phyloP scores from a whole-genome alignment of 345 rosid species.

The Murraya paniculata region DNA sequence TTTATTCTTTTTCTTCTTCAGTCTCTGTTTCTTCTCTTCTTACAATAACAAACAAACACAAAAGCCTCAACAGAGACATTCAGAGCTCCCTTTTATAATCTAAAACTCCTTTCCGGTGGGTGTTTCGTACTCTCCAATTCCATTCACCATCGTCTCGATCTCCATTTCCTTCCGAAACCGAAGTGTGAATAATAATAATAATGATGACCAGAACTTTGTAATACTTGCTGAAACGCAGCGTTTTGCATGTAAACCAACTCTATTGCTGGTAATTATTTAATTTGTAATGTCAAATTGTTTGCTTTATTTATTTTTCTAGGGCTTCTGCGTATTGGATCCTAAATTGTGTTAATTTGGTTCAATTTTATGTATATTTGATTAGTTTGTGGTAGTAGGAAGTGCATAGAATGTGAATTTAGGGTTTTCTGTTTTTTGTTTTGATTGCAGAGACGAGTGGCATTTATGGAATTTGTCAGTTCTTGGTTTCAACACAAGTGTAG shows the following conservation, averaged over 20 bases:
- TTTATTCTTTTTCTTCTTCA: not conserved
- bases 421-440: conserved; percentile 40
- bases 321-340: conserved; percentile 32
- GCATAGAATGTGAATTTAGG: conserved; percentile 32
- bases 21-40: not conserved
- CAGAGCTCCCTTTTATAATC: conserved; percentile 18
- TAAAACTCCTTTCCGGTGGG: conserved; percentile 2
- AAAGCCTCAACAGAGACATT: not conserved
- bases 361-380: conserved; percentile 14
- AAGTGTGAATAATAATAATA: not conserved
- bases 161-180: not conserved
- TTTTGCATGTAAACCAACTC: not conserved
- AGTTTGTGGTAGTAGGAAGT: conserved; percentile 7
- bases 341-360: conserved; percentile 14
- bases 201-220: not conserved
- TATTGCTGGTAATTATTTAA: not conserved
- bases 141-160: conserved; percentile 1
- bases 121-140: not conserved
- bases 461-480: conserved; percentile 27
- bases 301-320: conserved; percentile 15
- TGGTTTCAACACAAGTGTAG: conserved; percentile 23
- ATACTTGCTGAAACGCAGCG: not conserved
- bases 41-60: not conserved
- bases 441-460: conserved; percentile 44
- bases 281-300: not conserved